Conservation (phyloP, 306 rosid genomes). For the Rosa persica region DNA sequence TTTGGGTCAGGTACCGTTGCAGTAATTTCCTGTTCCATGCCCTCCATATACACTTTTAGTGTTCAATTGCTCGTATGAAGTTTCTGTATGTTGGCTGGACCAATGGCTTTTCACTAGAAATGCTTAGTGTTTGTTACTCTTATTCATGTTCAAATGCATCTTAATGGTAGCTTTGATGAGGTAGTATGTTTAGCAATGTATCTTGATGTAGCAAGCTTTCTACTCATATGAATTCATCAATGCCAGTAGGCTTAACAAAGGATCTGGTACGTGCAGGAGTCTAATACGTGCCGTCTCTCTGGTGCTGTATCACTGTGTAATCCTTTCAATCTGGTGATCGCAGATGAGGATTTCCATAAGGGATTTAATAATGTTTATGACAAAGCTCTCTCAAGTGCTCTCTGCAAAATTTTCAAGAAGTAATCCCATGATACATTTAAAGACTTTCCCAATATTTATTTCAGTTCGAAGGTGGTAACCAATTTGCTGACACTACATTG, state of each 20-base stretch:
- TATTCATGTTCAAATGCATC: not conserved
- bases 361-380: constrained; percentile 84
- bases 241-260: not conserved
- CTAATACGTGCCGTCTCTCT: constrained; percentile 60
- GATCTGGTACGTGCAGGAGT: constrained; percentile 46
- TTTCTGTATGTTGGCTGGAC: not conserved
- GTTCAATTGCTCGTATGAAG: not conserved
- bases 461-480: constrained; percentile 15
- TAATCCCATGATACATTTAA: constrained; percentile 32
- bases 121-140: not conserved
- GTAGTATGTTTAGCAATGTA: not conserved
- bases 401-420: constrained; percentile 70
- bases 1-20: constrained; percentile 65
- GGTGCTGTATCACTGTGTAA: constrained; percentile 97
- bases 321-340: constrained; percentile 85
- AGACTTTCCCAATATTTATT: constrained; percentile 7
- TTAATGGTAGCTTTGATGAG: not conserved
- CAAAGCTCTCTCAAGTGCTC: constrained; percentile 69
- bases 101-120: not conserved
- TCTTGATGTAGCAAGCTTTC: not conserved
- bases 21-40: not conserved
- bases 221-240: not conserved
- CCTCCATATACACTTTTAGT: not conserved
- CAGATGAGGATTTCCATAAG: constrained; percentile 88
- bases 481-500: constrained; percentile 19